These are phyloP conservation scores for Nicotiana undulata DNA, from an alignment of 257 asterid species.

Conservation along the genomic window DNA sequence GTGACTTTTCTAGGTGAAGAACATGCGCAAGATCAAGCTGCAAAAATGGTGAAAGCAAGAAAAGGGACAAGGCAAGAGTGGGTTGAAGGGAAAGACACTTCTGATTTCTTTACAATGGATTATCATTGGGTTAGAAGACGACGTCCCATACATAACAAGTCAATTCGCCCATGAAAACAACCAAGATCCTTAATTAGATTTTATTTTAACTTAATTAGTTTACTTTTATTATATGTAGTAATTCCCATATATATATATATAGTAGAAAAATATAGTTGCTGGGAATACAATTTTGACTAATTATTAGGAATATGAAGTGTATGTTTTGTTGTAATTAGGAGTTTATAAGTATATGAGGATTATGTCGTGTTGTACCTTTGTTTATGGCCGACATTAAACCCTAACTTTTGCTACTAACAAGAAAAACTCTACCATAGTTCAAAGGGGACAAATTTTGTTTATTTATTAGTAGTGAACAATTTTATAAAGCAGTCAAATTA, in stretches of 20 bases:
- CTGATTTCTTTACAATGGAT: conserved; percentile 66
- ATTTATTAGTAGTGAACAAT: background rate
- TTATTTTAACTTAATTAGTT: background rate
- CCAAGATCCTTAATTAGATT: background rate
- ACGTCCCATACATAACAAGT: conserved; percentile 70
- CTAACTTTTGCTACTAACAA: conserved; percentile 28
- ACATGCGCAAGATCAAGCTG: conserved; percentile 15
- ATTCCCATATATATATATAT: background rate
- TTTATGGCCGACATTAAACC: conserved; percentile 47
- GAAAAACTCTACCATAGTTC: conserved; percentile 9
- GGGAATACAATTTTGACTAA: conserved; percentile 6
- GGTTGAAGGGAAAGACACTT: conserved; percentile 30
- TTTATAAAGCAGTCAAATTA: conserved; percentile 26
- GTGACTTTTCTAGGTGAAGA: conserved; percentile 26
- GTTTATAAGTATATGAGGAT: conserved; percentile 38
- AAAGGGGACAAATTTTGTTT: background rate
- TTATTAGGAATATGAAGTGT: background rate
- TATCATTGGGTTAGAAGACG: conserved; percentile 53
- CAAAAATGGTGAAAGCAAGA: conserved; percentile 21
- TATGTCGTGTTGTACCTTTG: conserved; percentile 25
- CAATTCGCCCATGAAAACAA: conserved; percentile 40
- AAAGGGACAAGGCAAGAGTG: conserved; percentile 48
- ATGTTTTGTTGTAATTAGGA: background rate
- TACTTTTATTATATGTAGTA: background rate
- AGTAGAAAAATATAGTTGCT: background rate